These are phyloP conservation scores for Hypoxylon sp. DNA, from an alignment of 2,329 filamentous ascomycete genomes.

Conservation along the genomic window DNA sequence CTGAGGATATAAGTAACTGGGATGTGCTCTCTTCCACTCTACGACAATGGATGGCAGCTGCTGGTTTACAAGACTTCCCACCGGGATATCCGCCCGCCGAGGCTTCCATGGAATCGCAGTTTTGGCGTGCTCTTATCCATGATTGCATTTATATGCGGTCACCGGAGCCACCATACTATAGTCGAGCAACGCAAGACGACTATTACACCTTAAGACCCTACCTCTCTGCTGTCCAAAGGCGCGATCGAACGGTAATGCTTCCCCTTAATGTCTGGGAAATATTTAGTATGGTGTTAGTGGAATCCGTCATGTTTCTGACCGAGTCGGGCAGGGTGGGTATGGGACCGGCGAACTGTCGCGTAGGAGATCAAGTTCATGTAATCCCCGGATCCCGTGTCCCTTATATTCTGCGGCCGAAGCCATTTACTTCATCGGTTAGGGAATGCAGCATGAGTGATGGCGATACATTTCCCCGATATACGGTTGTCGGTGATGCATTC, in stretches of 20 bases:
- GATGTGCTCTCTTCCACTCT: neutral
- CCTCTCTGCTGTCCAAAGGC: slow-evolving; percentile 1
- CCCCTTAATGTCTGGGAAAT: neutral
- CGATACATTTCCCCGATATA: neutral
- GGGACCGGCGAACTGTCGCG: neutral
- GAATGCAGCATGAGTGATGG: neutral
- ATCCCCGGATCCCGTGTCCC: slow-evolving; percentile 10
- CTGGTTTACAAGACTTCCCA: slow-evolving; percentile 1
- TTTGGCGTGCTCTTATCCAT: slow-evolving; percentile 15
- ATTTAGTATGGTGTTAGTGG: neutral
- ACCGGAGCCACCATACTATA: neutral
- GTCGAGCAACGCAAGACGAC: slow-evolving; percentile 3
- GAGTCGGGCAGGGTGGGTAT: slow-evolving; percentile 12
- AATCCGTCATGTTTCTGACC: slow-evolving; percentile 9
- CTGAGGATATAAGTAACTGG: neutral
- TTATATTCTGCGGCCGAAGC: slow-evolving; percentile 6
- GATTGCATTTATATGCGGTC: slow-evolving; percentile 9
- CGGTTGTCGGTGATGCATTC: slow-evolving; percentile 19
- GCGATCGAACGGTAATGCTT: neutral
- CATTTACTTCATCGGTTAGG: neutral
- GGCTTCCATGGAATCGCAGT: neutral
- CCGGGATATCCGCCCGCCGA: slow-evolving; percentile 11
- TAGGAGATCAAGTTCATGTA: slow-evolving; percentile 14
- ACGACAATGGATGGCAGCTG: slow-evolving; percentile 17
- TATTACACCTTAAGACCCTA: slow-evolving; percentile 1